Evolutionary conservation across 2,329 filamentous ascomycete species (phyloP).

Genomic region (Colletotrichum filicis): DNA sequence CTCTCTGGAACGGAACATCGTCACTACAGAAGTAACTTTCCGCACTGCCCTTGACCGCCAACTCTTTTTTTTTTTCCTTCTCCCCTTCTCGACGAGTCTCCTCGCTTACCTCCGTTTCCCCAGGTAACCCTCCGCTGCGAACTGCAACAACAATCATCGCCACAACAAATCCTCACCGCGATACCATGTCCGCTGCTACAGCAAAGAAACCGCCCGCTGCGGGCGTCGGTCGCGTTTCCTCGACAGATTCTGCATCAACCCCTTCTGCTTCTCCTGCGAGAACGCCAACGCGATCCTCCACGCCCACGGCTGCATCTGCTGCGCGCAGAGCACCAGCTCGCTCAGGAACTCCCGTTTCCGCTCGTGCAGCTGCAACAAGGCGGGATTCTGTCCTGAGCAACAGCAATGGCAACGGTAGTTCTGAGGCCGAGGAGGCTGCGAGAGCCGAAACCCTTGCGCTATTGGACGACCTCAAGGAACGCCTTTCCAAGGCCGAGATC

Average conservation of each 20-base stretch:
- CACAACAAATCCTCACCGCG: constrained; percentile 25
- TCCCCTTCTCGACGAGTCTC: constrained; percentile 8
- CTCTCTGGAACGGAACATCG: constrained; percentile 32
- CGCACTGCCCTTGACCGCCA: constrained; percentile 2
- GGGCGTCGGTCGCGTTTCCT: constrained; percentile 58
- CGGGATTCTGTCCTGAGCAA: constrained; percentile 59
- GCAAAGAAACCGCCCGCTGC: constrained; percentile 64
- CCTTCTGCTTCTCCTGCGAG: constrained; percentile 41
- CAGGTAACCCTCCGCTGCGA: constrained; percentile 21
- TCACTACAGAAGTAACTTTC: constrained; percentile 18
- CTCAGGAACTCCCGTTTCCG: constrained; percentile 74
- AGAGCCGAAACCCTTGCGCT: constrained; percentile 82
- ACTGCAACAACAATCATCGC: constrained; percentile 47
- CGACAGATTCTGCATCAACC: constrained; percentile 47
- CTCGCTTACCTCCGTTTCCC: constrained; percentile 29
- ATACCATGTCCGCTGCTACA: constrained; percentile 60
- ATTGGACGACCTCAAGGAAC: constrained; percentile 86
- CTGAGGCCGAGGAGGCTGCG: constrained; percentile 74
- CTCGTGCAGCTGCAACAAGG: constrained; percentile 75
- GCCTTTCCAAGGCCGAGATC: constrained; percentile 82
- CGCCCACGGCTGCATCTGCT: constrained; percentile 56
- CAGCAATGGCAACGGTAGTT: constrained; percentile 51
- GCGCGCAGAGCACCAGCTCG: constrained; percentile 74
- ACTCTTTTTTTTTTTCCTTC: background rate
- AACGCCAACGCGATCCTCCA: constrained; percentile 57